A percentile compares a stretch with the other conserved stretches of the same genome.
These are phyloP conservation scores for Anthoceros angustus DNA, from an alignment of 225 moss, liverwort and hornwort species.

Conservation along the genomic window DNA sequence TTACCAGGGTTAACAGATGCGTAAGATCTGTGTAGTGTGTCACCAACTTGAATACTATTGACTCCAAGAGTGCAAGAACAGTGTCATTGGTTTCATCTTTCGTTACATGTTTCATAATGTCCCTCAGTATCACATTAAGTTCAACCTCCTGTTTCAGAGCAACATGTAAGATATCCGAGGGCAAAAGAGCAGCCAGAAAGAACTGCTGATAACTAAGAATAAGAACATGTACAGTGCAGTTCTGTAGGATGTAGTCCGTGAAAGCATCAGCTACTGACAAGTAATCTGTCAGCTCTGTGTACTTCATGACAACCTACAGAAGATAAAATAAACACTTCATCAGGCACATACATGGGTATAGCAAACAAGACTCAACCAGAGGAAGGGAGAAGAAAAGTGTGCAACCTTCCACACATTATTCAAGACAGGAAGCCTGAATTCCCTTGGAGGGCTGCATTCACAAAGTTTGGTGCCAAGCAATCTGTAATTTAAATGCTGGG, in stretches of 20 bases:
- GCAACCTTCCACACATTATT: slow-evolving; percentile 84
- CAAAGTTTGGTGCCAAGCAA: slow-evolving; percentile 71
- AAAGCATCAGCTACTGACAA: slow-evolving; percentile 87
- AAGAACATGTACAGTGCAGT: slow-evolving; percentile 52
- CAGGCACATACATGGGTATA: background rate
- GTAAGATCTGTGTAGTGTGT: slow-evolving; percentile 68
- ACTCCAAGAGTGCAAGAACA: slow-evolving; percentile 60
- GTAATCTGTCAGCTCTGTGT: slow-evolving; percentile 53
- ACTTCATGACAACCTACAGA: slow-evolving; percentile 73
- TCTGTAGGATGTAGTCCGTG: slow-evolving; percentile 76
- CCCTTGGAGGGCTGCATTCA: slow-evolving; percentile 68
- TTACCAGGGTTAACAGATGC: slow-evolving; percentile 72
- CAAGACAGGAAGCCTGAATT: slow-evolving; percentile 52
- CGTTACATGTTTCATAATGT: slow-evolving; percentile 52
- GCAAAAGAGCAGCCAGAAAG: slow-evolving; percentile 13
- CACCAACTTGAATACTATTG: slow-evolving; percentile 81
- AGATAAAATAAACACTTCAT: background rate
- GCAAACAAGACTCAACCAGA: background rate
- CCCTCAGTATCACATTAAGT: slow-evolving; percentile 48
- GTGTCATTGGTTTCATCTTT: slow-evolving; percentile 49
- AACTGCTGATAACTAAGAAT: background rate
- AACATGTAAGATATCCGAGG: slow-evolving; percentile 3
- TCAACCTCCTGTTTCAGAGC: slow-evolving; percentile 61
- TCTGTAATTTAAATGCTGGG: slow-evolving; percentile 80
- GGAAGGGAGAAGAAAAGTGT: background rate